Conservation (phyloP, 345 rosid species). For the Clarkia xantiana region DNA sequence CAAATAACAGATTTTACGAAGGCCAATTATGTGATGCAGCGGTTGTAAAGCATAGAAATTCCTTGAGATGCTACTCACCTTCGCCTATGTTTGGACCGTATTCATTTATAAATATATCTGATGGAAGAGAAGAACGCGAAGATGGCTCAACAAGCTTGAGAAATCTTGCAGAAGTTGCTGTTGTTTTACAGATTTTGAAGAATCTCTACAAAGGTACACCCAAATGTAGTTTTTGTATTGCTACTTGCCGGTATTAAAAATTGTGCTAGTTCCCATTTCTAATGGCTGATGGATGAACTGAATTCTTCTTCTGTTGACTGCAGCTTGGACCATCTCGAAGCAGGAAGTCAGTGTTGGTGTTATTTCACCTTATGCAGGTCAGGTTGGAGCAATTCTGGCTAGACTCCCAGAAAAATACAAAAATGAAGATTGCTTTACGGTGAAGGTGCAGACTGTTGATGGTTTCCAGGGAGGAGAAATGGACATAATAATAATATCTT, state of each 20-base stretch:
- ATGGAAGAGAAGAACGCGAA: slow-evolving; percentile 24
- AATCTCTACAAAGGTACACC: slow-evolving; percentile 25
- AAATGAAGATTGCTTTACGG: slow-evolving; percentile 9
- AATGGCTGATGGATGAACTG: no score
- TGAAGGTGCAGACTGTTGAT: slow-evolving; percentile 24
- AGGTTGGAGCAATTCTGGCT: slow-evolving; percentile 20
- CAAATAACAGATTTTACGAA: slow-evolving; percentile 32
- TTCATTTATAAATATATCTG: slow-evolving; percentile 30
- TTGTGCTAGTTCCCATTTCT: no score
- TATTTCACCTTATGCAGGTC: slow-evolving; percentile 29
- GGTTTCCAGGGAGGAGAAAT: slow-evolving; percentile 32
- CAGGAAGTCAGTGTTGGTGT: slow-evolving; percentile 23
- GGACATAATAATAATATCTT: slow-evolving; percentile 26
- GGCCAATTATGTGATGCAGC: slow-evolving; percentile 31
- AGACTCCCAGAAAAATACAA: slow-evolving; percentile 14
- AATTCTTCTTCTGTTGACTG: no score
- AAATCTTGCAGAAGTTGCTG: slow-evolving; percentile 36
- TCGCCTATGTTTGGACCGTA: slow-evolving; percentile 37
- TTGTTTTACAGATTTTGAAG: slow-evolving; percentile 17
- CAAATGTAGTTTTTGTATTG: no score
- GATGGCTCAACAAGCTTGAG: slow-evolving; percentile 14
- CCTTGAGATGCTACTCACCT: slow-evolving; percentile 17
- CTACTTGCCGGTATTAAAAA: no score
- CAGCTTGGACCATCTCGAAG: slow-evolving; percentile 18
- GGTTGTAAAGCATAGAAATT: slow-evolving; percentile 18